Percentiles rank a stretch among this genome's conserved stretches.
phyloP scores from a whole-genome alignment of 768 basidiomycete genomes.

The Mycena sanguinolenta region DNA sequence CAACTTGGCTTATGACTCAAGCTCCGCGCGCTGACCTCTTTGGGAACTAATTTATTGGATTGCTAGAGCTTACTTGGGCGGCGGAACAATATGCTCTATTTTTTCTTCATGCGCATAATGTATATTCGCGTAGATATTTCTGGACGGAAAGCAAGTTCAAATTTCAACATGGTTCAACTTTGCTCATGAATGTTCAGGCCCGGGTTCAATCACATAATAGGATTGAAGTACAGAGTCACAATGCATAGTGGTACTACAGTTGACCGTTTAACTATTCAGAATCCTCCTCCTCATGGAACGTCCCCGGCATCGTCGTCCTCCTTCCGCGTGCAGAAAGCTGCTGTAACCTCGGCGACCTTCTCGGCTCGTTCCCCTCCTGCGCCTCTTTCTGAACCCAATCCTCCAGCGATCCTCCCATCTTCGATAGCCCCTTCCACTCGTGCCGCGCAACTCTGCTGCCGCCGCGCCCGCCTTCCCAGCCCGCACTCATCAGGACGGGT shows the following conservation, averaged over 20 bases:
- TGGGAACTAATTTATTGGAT: neutral
- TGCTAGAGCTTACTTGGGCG: too few species aligned
- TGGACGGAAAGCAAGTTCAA: too few species aligned
- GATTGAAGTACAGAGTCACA: neutral
- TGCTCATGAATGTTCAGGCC: too few species aligned
- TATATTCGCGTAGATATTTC: neutral
- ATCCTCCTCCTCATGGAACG: conserved; percentile 35
- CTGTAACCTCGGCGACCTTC: conserved; percentile 23
- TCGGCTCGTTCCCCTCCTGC: neutral
- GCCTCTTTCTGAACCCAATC: conserved; percentile 77
- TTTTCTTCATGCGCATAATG: neutral
- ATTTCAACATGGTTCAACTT: neutral
- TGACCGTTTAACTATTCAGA: too few species aligned
- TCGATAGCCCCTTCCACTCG: conserved; percentile 94
- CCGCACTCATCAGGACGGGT: conserved; percentile 92
- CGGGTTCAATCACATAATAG: too few species aligned
- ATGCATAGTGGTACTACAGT: neutral
- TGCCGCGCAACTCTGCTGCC: conserved; percentile 91
- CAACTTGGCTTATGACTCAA: neutral
- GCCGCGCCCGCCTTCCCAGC: conserved; percentile 78
- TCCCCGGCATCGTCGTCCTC: conserved; percentile 37
- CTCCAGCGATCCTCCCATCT: conserved; percentile 74
- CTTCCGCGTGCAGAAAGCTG: conserved; percentile 16
- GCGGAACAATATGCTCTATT: neutral
- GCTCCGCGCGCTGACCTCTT: too few species aligned